Evolutionary conservation across 257 asterid genomes (phyloP).

Genomic region (Handroanthus guayacan): DNA sequence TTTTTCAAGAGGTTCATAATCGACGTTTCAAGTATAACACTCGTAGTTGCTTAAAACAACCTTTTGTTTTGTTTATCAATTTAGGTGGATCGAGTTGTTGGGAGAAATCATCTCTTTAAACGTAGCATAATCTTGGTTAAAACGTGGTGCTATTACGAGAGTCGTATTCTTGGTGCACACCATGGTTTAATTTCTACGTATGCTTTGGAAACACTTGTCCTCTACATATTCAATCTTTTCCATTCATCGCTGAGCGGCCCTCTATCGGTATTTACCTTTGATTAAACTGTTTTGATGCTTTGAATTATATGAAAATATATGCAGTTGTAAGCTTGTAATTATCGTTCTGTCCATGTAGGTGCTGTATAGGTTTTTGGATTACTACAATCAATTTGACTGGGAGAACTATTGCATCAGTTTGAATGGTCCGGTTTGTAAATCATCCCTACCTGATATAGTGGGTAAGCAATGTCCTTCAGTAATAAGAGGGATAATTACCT

Average conservation of each 20-base stretch:
- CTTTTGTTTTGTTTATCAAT: slow-evolving; percentile 25
- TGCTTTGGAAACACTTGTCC: slow-evolving; percentile 57
- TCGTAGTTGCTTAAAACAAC: neutral
- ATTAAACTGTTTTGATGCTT: slow-evolving; percentile 14
- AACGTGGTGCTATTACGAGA: slow-evolving; percentile 90
- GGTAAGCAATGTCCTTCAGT: slow-evolving; percentile 56
- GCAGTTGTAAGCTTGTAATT: slow-evolving; percentile 26
- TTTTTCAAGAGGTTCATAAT: slow-evolving; percentile 19
- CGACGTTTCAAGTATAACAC: neutral
- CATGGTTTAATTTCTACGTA: slow-evolving; percentile 77
- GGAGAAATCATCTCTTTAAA: slow-evolving; percentile 78
- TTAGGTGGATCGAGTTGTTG: slow-evolving; percentile 84
- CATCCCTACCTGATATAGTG: slow-evolving; percentile 63
- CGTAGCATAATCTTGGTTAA: slow-evolving; percentile 80
- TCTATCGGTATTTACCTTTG: slow-evolving; percentile 56
- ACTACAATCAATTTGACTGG: slow-evolving; percentile 87
- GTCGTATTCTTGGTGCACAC: slow-evolving; percentile 90
- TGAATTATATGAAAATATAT: slow-evolving; percentile 17
- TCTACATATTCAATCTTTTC: slow-evolving; percentile 57
- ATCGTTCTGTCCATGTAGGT: slow-evolving; percentile 51
- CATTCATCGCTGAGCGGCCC: slow-evolving; percentile 54
- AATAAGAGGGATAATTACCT: neutral
- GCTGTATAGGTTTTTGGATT: slow-evolving; percentile 75
- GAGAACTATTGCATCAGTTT: slow-evolving; percentile 76
- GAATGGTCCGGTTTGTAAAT: slow-evolving; percentile 72